Percentiles rank a stretch among this genome's conserved stretches.
Conservation (phyloP, 2,329 filamentous ascomycete genomes). For the Diaporthe nobilis region DNA sequence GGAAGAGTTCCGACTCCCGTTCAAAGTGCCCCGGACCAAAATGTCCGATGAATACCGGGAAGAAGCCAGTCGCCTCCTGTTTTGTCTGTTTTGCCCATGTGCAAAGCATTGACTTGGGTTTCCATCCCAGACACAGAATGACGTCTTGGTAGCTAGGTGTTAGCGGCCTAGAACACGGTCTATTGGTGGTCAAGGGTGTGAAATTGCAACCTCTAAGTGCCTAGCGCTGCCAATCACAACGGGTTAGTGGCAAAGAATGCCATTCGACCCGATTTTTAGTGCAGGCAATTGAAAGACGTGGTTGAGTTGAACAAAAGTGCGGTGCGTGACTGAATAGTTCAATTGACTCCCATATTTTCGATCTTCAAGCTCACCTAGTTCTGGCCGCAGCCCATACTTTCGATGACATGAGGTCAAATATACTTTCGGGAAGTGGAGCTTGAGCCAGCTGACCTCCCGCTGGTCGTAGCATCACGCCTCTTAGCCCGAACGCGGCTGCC, state of each 20-base stretch:
- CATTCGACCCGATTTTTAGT: neutral
- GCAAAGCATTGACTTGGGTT: constrained; percentile 2
- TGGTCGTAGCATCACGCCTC: neutral
- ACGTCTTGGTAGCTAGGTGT: constrained; percentile 20
- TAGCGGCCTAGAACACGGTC: constrained; percentile 27
- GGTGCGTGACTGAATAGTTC: neutral
- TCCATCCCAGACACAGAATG: constrained; percentile 1
- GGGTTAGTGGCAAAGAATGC: neutral
- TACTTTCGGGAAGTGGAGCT: constrained; percentile 28
- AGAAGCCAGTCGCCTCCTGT: neutral
- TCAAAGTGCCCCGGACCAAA: neutral
- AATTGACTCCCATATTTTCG: neutral
- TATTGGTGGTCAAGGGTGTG: constrained; percentile 15
- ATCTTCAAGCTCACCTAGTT: neutral
- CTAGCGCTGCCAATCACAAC: constrained; percentile 2
- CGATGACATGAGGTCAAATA: constrained; percentile 25
- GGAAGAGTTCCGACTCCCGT: neutral
- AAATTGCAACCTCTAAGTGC: constrained; percentile 14
- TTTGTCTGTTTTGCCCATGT: constrained; percentile 6
- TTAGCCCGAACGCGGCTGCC: neutral
- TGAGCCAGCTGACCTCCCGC: neutral
- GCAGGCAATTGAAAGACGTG: neutral
- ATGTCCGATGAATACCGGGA: neutral
- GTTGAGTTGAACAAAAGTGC: neutral
- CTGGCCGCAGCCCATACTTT: neutral